A percentile compares a stretch with the other conserved stretches of the same genome.
Conservation (phyloP, 495 filamentous ascomycete genomes). For the Cercophora sp. region DNA sequence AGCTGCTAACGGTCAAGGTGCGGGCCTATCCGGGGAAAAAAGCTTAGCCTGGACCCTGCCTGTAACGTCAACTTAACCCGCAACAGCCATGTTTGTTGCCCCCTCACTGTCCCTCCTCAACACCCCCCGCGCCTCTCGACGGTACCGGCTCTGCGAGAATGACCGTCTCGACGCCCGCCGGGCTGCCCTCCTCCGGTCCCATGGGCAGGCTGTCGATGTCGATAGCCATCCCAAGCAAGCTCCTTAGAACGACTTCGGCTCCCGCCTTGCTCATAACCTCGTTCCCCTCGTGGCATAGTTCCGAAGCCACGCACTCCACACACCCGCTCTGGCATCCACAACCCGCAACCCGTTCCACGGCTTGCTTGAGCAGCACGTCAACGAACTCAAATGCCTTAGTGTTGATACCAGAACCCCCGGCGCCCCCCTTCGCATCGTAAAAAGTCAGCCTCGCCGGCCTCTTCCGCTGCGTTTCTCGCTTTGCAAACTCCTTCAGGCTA, state of each 20-base stretch:
- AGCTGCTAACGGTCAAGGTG: background rate
- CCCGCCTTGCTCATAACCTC: conserved; percentile 93
- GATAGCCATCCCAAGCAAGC: conserved; percentile 69
- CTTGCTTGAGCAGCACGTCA: conserved; percentile 70
- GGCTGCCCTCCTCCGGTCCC: conserved; percentile 65
- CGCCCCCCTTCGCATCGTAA: conserved; percentile 89
- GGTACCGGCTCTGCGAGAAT: conserved; percentile 64
- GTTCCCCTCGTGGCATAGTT: conserved; percentile 83
- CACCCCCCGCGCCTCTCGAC: conserved; percentile 12
- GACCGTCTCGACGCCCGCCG: conserved; percentile 77
- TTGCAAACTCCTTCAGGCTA: conserved; percentile 72
- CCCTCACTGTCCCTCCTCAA: conserved; percentile 21
- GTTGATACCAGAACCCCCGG: conserved; percentile 76
- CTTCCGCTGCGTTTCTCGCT: conserved; percentile 58
- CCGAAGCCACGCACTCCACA: conserved; percentile 79
- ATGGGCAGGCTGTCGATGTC: conserved; percentile 75
- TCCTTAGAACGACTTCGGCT: conserved; percentile 71
- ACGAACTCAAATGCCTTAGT: conserved; percentile 92
- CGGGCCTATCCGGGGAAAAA: background rate
- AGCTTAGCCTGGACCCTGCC: conserved; percentile 1
- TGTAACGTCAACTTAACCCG: conserved; percentile 5
- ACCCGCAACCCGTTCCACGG: conserved; percentile 68
- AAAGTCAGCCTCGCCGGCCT: conserved; percentile 86
- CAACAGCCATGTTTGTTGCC: conserved; percentile 5
- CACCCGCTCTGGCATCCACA: conserved; percentile 75